Evolutionary conservation across 208 protist species (phyloP), one percentile per base, ranked within the genome.

Genomic region (Trypanosoma rangeli): DNA sequence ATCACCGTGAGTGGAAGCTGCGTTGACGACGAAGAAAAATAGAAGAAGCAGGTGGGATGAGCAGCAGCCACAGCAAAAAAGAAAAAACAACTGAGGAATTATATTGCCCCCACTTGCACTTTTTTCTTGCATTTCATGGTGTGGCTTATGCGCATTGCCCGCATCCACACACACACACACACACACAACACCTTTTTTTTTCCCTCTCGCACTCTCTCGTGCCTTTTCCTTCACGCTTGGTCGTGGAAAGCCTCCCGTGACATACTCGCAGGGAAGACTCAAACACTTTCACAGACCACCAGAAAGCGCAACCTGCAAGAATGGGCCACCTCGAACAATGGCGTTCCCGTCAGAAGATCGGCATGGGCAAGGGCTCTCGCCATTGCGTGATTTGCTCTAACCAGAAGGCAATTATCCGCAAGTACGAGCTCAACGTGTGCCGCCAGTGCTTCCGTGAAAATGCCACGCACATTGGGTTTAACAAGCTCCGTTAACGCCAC

Each of bases 371-470:
- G 77, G 94, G 94, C 58, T 68, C 83, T 60, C 92, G 94, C 68
- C 83, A 73, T 80, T 97, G 92, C 84, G 85, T 96, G 49, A 87
- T 95, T 72, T 97, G 95, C 90, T 90, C 81, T 59, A 96, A 96
- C 82, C 84, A 93, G 81, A 94, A 96, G 82, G 92, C 92, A 48
- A 70, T 98, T 65, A 98, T 98, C 78, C 87, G 94, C 80, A 98
- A 98, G 86, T 98, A 98, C 78, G 94, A 92, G 71, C 86, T 98
- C 59, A 95, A 95, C 82, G 82, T 97, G 24, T 98, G 94, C 89
- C 89, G 94, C 80, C 90, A 97, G 87, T 98, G 94, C 88, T 98
- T 98, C 88, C 89, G 90, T 82, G 91, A 97, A 76, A 97, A 97
- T 73, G 85, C 90, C 18, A 78, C 94, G 74, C 70, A 93, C 83